phyloP scores from a whole-genome alignment of 768 basidiomycete genomes.

The Pluteus cervinus region DNA sequence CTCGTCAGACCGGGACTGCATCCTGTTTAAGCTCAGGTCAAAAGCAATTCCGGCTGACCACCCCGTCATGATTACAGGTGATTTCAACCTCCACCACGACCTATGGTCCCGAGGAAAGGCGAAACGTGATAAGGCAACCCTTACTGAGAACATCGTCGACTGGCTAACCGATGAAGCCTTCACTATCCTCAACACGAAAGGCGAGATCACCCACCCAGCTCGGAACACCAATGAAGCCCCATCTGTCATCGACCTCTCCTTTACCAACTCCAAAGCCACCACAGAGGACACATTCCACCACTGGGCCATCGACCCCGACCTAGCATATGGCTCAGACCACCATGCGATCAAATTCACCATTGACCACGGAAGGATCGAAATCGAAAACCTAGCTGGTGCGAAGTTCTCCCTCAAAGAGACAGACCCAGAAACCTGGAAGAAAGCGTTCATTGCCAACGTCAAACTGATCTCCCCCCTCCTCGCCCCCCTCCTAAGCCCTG shows the following conservation, averaged over 20 bases:
- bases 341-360: slow-evolving; percentile 12
- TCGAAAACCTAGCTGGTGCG: slow-evolving; percentile 12
- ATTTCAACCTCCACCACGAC: slow-evolving; percentile 19
- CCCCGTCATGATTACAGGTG: slow-evolving; percentile 16
- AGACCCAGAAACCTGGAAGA: slow-evolving; percentile 12
- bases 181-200: slow-evolving; percentile 12
- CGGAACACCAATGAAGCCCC: slow-evolving; percentile 2
- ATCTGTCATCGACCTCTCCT: slow-evolving; percentile 16
- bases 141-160: slow-evolving; percentile 10
- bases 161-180: slow-evolving; percentile 11
- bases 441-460: slow-evolving; percentile 7
- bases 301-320: slow-evolving; percentile 12
- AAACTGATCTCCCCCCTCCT: neutral
- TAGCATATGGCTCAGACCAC: slow-evolving; percentile 16
- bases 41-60: slow-evolving; percentile 6
- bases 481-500: neutral
- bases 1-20: neutral
- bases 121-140: neutral
- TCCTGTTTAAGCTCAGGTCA: slow-evolving; percentile 3
- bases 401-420: slow-evolving; percentile 14
- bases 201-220: slow-evolving; percentile 12
- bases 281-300: slow-evolving; percentile 9
- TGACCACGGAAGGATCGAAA: slow-evolving; percentile 9
- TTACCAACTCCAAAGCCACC: slow-evolving; percentile 9
- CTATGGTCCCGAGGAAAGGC: slow-evolving; percentile 8